Conservation (phyloP, 352 stramenopile genomes). For the Pythium apleroticum region DNA sequence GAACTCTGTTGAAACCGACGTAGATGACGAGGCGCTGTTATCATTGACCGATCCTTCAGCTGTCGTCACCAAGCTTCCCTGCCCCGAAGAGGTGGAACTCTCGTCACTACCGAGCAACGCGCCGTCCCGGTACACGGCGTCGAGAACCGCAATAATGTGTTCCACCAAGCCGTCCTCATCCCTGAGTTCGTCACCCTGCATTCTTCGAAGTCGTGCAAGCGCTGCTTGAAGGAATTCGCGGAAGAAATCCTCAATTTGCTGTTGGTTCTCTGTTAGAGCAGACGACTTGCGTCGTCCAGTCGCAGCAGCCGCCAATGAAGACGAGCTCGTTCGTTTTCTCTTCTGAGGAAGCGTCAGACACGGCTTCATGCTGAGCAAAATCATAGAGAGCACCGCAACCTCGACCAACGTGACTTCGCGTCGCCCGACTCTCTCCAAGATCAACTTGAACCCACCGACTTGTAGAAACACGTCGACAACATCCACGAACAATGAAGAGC, state of each 20-base stretch:
- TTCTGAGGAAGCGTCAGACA: constrained; percentile 54
- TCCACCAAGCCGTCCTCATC: constrained; percentile 81
- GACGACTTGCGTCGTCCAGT: constrained; percentile 38
- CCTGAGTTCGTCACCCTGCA: constrained; percentile 74
- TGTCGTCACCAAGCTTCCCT: constrained; percentile 6
- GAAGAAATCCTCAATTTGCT: constrained; percentile 76
- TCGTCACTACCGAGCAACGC: constrained; percentile 45
- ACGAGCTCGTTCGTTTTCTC: constrained; percentile 27
- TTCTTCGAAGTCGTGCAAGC: constrained; percentile 63
- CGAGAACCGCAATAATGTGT: constrained; percentile 64
- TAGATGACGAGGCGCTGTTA: constrained; percentile 2
- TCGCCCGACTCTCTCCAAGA: constrained; percentile 59
- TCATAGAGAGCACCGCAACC: constrained; percentile 63
- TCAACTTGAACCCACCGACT: constrained; percentile 70
- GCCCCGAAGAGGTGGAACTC: constrained; percentile 2
- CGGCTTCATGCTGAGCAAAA: constrained; percentile 75
- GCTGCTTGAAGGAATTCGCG: constrained; percentile 72
- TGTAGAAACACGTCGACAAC: constrained; percentile 86
- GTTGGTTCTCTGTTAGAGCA: constrained; percentile 29
- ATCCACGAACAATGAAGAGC: constrained; percentile 82
- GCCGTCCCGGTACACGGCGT: constrained; percentile 70
- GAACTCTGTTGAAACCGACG: constrained; percentile 23
- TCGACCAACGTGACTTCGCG: constrained; percentile 51
- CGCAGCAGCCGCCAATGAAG: constrained; percentile 14
- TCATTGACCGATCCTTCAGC: constrained; percentile 8